A percentile compares a stretch with the other conserved stretches of the same genome.
phyloP scores from a whole-genome alignment of 176 grass and related monocot genomes.

The Leersia perrieri region DNA sequence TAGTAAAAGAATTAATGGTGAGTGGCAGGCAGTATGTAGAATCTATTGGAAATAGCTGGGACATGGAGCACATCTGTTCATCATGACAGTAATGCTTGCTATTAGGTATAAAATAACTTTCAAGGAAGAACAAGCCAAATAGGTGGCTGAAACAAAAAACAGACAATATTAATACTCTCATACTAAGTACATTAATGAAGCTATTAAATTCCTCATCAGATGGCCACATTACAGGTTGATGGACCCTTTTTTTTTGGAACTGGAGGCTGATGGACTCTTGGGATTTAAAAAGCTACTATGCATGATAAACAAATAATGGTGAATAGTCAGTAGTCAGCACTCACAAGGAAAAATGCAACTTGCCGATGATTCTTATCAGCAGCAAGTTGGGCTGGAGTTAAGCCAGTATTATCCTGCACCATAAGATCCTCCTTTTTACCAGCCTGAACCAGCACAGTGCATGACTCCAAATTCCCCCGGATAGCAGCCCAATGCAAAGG shows the following conservation, averaged over 20 bases:
- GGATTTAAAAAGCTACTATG: constrained; percentile 6
- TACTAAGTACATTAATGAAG: neutral
- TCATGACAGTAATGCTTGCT: neutral
- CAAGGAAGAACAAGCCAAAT: constrained; percentile 1
- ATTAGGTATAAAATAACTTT: neutral
- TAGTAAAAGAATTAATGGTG: neutral
- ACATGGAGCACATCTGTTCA: constrained; percentile 1
- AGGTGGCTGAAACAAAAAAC: neutral
- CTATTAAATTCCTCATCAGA: constrained; percentile 3
- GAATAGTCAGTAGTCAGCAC: constrained; percentile 50
- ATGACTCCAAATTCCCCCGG: constrained; percentile 84
- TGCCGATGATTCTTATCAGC: constrained; percentile 82
- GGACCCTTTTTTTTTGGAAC: no score
- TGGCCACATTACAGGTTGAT: neutral
- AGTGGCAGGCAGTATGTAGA: neutral
- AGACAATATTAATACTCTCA: neutral
- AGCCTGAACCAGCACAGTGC: constrained; percentile 92
- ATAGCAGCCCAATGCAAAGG: constrained; percentile 99
- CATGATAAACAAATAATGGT: neutral
- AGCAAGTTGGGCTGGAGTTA: constrained; percentile 91
- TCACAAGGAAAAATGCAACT: constrained; percentile 95
- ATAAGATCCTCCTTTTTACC: constrained; percentile 94
- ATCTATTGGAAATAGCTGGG: neutral
- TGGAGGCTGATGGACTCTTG: neutral
- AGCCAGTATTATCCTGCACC: constrained; percentile 82